Conservation (phyloP, 2,329 filamentous ascomycete genomes). For the Fusarium sp. region DNA sequence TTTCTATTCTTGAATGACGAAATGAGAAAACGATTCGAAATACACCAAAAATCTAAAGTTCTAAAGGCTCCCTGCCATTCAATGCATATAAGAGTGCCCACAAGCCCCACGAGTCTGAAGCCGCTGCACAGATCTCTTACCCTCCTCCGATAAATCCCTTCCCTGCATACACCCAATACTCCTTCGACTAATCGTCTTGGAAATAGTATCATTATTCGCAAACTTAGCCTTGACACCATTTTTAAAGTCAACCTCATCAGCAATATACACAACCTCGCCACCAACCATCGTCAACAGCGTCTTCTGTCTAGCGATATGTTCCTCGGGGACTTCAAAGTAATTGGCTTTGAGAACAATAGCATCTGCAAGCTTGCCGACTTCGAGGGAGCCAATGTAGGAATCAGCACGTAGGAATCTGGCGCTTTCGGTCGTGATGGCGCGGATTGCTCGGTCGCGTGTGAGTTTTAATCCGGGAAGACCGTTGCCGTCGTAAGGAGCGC, state of each 20-base stretch:
- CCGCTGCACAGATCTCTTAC: background rate
- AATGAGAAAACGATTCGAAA: too few species aligned
- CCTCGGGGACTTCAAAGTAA: conserved; percentile 31
- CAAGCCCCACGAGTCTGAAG: background rate
- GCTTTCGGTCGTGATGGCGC: conserved; percentile 23
- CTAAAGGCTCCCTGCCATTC: too few species aligned
- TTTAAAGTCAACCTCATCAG: conserved; percentile 29
- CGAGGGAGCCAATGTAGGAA: conserved; percentile 32
- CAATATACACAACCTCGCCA: conserved; percentile 37
- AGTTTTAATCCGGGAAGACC: conserved; percentile 12
- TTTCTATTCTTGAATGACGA: too few species aligned
- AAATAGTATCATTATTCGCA: conserved; percentile 8
- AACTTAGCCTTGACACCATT: conserved; percentile 24
- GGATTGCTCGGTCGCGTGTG: conserved; percentile 26
- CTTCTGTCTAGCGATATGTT: conserved; percentile 37
- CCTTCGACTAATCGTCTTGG: background rate
- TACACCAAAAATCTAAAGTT: too few species aligned
- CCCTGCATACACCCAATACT: background rate
- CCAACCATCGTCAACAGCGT: conserved; percentile 40
- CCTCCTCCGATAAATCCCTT: background rate
- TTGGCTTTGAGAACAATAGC: conserved; percentile 33
- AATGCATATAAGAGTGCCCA: background rate
- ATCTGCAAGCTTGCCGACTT: conserved; percentile 40
- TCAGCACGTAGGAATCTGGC: conserved; percentile 34
- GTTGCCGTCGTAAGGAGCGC: conserved; percentile 21